phyloP scores from a whole-genome alignment of 2,329 filamentous ascomycete species.

The Penicillium sp. region DNA sequence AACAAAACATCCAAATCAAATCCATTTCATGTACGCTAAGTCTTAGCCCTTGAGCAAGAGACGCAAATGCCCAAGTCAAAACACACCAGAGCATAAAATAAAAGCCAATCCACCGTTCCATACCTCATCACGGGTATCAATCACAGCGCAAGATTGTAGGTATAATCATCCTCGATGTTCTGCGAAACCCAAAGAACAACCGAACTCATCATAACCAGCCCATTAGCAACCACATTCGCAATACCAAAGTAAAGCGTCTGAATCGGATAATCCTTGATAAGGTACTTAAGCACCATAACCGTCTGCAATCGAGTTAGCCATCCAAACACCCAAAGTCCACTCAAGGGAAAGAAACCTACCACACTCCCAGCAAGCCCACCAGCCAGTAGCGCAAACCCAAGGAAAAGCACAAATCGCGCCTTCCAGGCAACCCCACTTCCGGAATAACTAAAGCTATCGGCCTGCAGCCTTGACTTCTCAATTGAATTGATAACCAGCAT shows the following conservation, averaged over 20 bases:
- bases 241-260: conserved; percentile 64
- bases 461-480: conserved; percentile 60
- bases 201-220: conserved; percentile 61
- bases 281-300: conserved; percentile 63
- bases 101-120: conserved; percentile 3
- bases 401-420: conserved; percentile 61
- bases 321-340: background rate
- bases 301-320: conserved; percentile 37
- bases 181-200: conserved; percentile 64
- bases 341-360: conserved; percentile 35
- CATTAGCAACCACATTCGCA: conserved; percentile 61
- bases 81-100: conserved; percentile 20
- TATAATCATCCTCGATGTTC: conserved; percentile 69
- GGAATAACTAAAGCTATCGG: conserved; percentile 60
- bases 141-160: conserved; percentile 61
- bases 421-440: conserved; percentile 67
- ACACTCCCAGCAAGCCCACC: conserved; percentile 63
- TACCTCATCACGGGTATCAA: background rate
- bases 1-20: background rate
- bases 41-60: conserved; percentile 7
- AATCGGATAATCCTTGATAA: conserved; percentile 55
- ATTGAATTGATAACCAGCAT: conserved; percentile 70
- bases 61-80: conserved; percentile 10
- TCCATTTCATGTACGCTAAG: conserved; percentile 13
- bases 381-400: conserved; percentile 64